Evolutionary conservation across 2,329 filamentous ascomycete species (phyloP).

Genomic region (Colletotrichum cordylinicola): DNA sequence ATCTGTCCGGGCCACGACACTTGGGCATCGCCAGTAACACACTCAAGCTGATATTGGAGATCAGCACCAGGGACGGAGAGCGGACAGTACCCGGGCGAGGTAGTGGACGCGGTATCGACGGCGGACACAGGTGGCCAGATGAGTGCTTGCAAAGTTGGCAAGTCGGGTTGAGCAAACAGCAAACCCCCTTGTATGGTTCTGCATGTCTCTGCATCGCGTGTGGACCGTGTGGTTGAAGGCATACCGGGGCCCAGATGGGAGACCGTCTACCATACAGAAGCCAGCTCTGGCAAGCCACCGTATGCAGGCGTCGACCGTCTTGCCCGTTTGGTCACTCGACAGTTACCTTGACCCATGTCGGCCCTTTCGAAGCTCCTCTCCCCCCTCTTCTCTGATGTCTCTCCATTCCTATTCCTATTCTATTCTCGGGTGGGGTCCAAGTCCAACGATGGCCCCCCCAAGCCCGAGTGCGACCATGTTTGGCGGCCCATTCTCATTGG

Average conservation of each 20-base stretch:
- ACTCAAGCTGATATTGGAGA: background rate
- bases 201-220: constrained; percentile 25
- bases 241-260: constrained; percentile 2
- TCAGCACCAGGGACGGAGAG: constrained; percentile 1
- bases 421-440: constrained; percentile 23
- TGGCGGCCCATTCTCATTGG: constrained; percentile 45
- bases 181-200: constrained; percentile 9
- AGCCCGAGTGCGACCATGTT: constrained; percentile 20
- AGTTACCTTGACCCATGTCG: constrained; percentile 30
- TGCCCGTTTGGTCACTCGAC: constrained; percentile 37
- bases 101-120: constrained; percentile 3
- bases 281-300: constrained; percentile 19
- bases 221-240: constrained; percentile 23
- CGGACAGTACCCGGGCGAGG: background rate
- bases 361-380: constrained; percentile 18
- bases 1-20: background rate
- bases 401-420: constrained; percentile 19
- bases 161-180: constrained; percentile 8
- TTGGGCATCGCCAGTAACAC: background rate
- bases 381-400: background rate
- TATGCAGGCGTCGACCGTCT: constrained; percentile 33
- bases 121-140: constrained; percentile 8
- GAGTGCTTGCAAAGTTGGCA: constrained; percentile 11
- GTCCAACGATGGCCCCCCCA: constrained; percentile 21
- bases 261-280: constrained; percentile 1